Conservation (phyloP, 805 yeast species). For the Sugiyamaella boreocaroliniensis region DNA sequence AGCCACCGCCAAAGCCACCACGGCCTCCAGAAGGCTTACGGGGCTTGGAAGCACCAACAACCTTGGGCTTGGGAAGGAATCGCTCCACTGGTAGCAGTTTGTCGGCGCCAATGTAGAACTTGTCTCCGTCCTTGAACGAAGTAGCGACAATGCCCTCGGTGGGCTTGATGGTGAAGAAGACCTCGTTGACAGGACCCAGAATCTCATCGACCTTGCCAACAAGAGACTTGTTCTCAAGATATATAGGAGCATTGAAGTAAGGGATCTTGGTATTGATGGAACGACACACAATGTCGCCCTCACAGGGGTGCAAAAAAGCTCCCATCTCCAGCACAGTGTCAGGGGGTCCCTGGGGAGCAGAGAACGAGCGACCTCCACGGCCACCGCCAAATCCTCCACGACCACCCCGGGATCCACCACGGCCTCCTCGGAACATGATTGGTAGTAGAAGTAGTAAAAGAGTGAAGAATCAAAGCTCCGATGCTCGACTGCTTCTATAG, state of each 20-base stretch:
- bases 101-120: slow-evolving; percentile 91
- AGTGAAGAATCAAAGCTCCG: background rate
- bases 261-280: slow-evolving; percentile 92
- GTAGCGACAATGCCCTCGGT: slow-evolving; percentile 92
- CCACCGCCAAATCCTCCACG: slow-evolving; percentile 45
- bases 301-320: slow-evolving; percentile 82
- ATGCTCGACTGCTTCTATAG: background rate
- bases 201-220: slow-evolving; percentile 98
- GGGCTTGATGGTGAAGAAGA: slow-evolving; percentile 94
- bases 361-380: slow-evolving; percentile 52
- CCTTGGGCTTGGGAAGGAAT: slow-evolving; percentile 94
- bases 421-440: slow-evolving; percentile 11
- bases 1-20: slow-evolving; percentile 22
- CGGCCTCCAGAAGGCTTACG: slow-evolving; percentile 48
- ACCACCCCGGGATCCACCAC: slow-evolving; percentile 55
- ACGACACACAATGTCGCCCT: slow-evolving; percentile 95
- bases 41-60: slow-evolving; percentile 68
- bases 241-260: slow-evolving; percentile 97
- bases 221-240: slow-evolving; percentile 89
- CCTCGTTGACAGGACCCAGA: slow-evolving; percentile 95
- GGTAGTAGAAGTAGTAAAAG: background rate
- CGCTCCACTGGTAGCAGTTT: slow-evolving; percentile 92
- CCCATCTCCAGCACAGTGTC: slow-evolving; percentile 96
- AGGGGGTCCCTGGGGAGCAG: slow-evolving; percentile 89
- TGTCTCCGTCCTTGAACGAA: slow-evolving; percentile 92